These are phyloP conservation scores for Cladosporium sp. DNA, from an alignment of 2,329 filamentous ascomycete genomes.

Conservation along the genomic window DNA sequence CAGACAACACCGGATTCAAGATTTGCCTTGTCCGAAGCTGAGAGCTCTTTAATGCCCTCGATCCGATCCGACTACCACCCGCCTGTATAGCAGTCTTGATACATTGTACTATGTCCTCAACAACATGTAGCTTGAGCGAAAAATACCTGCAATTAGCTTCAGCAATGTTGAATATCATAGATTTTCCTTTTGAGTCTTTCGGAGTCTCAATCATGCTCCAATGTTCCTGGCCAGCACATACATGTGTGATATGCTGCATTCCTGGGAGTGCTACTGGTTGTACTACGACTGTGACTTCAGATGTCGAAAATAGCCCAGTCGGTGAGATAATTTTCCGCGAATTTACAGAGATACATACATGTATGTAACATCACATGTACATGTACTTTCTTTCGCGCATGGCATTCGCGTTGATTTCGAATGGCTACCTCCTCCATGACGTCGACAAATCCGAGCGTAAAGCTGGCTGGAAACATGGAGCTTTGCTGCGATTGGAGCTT, in stretches of 20 bases:
- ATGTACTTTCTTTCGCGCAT: too few species aligned
- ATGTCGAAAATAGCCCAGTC: too few species aligned
- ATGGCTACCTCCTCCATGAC: background rate
- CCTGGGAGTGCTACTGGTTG: too few species aligned
- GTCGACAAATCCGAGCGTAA: background rate
- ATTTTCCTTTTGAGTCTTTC: constrained; percentile 1
- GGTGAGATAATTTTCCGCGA: too few species aligned
- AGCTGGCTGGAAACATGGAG: background rate
- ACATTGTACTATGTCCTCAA: constrained; percentile 29
- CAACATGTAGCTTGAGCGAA: constrained; percentile 4
- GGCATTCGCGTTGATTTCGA: too few species aligned
- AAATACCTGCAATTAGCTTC: constrained; percentile 2
- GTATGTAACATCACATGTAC: too few species aligned
- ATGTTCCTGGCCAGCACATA: background rate
- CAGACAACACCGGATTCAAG: background rate
- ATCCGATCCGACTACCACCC: constrained; percentile 13
- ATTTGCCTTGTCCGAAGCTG: background rate
- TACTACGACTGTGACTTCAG: too few species aligned
- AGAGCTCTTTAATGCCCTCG: background rate
- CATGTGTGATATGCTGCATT: too few species aligned
- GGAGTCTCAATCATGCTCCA: background rate
- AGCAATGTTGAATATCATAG: constrained; percentile 9
- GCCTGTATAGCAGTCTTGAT: constrained; percentile 34
- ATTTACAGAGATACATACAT: too few species aligned
- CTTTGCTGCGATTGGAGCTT: background rate